Evolutionary conservation across 106 monocot genomes (phyloP).

Genomic region (Acorus calamus): DNA sequence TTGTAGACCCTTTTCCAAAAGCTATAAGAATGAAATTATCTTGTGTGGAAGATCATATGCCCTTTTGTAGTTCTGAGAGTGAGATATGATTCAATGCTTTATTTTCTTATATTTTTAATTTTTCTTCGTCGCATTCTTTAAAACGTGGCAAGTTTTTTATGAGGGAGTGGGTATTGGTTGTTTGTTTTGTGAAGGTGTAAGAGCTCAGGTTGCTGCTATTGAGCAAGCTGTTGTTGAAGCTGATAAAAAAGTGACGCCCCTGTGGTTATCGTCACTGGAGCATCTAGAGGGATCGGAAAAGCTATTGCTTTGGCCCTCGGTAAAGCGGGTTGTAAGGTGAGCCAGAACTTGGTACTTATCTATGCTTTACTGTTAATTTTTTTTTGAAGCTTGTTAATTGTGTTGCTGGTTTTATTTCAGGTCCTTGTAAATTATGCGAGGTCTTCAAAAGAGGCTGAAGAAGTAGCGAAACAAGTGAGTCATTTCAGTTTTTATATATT

Average conservation of each 20-base stretch:
- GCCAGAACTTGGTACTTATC: neutral
- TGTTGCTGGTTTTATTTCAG: slow-evolving; percentile 23
- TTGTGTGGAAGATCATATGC: too few relatives aligned
- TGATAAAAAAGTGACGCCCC: slow-evolving; percentile 38
- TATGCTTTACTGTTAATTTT: neutral
- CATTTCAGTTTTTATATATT: neutral
- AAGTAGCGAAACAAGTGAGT: slow-evolving; percentile 72
- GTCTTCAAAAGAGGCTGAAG: slow-evolving; percentile 92
- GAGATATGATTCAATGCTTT: too few relatives aligned
- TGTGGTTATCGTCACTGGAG: slow-evolving; percentile 82
- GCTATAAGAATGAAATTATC: too few relatives aligned
- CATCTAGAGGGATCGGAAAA: slow-evolving; percentile 95
- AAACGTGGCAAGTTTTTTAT: too few relatives aligned
- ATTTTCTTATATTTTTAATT: too few relatives aligned
- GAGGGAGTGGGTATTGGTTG: neutral
- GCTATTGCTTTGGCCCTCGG: slow-evolving; percentile 76
- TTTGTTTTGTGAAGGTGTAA: slow-evolving; percentile 35
- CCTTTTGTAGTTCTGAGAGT: too few relatives aligned
- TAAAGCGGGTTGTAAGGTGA: slow-evolving; percentile 96
- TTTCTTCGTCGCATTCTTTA: too few relatives aligned
- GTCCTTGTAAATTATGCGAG: slow-evolving; percentile 97
- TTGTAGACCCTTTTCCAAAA: too few relatives aligned
- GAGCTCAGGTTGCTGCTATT: slow-evolving; percentile 39
- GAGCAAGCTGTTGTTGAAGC: slow-evolving; percentile 38
- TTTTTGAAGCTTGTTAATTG: neutral